Conservation (phyloP, 1,284 basidiomycete genomes). For the Melampsora occidentalis region DNA sequence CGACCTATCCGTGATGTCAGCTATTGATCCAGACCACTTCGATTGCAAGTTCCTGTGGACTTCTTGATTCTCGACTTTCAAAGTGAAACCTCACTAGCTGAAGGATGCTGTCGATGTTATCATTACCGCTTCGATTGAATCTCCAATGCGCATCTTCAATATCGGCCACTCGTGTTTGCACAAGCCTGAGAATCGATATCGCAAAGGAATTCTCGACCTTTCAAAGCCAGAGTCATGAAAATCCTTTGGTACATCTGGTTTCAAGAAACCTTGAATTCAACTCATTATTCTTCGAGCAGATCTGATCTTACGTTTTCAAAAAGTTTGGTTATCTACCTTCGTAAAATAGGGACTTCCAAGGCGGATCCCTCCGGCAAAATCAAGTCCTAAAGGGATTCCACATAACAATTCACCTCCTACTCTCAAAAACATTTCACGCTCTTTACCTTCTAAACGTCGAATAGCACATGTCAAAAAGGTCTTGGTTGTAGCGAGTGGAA, state of each 20-base stretch:
- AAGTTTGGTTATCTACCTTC: conserved; percentile 1
- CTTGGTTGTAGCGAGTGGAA: conserved; percentile 85
- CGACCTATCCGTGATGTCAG: too few species aligned
- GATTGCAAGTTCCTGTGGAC: too few species aligned
- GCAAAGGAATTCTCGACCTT: not conserved
- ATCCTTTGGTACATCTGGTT: conserved; percentile 7
- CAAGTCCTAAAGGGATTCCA: conserved; percentile 14
- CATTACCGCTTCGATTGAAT: not conserved
- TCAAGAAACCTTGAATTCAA: not conserved
- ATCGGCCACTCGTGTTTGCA: not conserved
- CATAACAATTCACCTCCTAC: conserved; percentile 18
- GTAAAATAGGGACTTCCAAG: conserved; percentile 1
- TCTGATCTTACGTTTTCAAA: conserved; percentile 2
- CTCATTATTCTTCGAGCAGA: not conserved
- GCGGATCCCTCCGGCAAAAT: not conserved
- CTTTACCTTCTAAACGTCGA: conserved; percentile 20
- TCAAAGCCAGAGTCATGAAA: not conserved
- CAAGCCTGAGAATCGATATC: not conserved
- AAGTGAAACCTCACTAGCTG: too few species aligned
- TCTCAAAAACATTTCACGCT: conserved; percentile 33
- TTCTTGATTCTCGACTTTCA: too few species aligned
- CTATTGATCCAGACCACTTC: too few species aligned
- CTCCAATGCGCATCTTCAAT: not conserved
- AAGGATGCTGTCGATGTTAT: not conserved
- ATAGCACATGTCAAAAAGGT: conserved; percentile 62